phyloP scores from a whole-genome alignment of 352 stramenopile genomes.

The Thalassiosira exigua region DNA sequence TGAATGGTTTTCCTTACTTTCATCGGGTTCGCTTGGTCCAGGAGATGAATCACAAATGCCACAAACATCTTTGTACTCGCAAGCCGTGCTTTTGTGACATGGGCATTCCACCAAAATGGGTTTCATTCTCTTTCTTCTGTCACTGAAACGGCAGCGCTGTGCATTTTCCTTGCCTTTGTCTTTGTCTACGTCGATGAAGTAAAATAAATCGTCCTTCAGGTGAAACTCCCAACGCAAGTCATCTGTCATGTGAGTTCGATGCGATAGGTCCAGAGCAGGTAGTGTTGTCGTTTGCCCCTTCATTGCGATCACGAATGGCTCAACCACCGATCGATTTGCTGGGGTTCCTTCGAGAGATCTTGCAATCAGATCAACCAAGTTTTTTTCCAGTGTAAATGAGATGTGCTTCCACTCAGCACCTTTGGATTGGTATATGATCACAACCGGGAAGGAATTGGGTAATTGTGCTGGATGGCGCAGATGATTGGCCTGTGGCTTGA shows the following conservation, averaged over 20 bases:
- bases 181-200: no score
- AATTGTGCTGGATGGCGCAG: no score
- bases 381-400: not conserved
- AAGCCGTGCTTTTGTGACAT: not conserved
- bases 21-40: not conserved
- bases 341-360: not conserved
- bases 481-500: not conserved
- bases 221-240: not conserved
- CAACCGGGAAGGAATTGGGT: no score
- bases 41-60: not conserved
- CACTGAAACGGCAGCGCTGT: not conserved
- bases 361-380: not conserved
- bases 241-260: not conserved
- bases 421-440: not conserved
- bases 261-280: not conserved
- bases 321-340: not conserved
- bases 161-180: not conserved
- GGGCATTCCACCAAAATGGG: not conserved
- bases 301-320: not conserved
- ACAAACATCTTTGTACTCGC: not conserved
- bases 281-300: no score
- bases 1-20: no score
- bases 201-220: not conserved
- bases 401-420: not conserved
- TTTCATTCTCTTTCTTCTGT: not conserved